A percentile compares a stretch with the other conserved stretches of the same genome.
Conservation (phyloP, 768 basidiomycete genomes). For the Cubamyces lactineus region DNA sequence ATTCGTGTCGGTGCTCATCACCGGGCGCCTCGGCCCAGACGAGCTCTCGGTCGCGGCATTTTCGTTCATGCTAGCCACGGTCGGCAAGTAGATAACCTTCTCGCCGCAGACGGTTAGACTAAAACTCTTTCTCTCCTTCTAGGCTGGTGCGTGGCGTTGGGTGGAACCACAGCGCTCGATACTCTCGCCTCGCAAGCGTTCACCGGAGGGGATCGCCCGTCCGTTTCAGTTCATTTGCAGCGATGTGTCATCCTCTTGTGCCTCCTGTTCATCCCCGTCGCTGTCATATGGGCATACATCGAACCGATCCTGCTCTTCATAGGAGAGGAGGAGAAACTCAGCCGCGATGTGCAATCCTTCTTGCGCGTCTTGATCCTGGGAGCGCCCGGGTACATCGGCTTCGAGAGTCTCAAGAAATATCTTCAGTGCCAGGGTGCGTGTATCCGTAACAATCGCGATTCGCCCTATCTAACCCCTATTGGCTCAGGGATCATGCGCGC, state of each 20-base stretch:
- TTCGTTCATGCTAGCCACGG: constrained; percentile 76
- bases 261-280: constrained; percentile 65
- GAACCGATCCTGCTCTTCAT: constrained; percentile 63
- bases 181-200: constrained; percentile 80
- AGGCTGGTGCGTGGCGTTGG: constrained; percentile 81
- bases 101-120: not conserved
- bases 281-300: constrained; percentile 63
- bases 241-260: constrained; percentile 69
- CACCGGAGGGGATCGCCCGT: constrained; percentile 60
- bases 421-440: constrained; percentile 73
- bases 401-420: constrained; percentile 80
- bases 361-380: constrained; percentile 65
- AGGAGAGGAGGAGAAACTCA: constrained; percentile 61
- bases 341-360: constrained; percentile 63
- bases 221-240: constrained; percentile 72
- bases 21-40: constrained; percentile 68
- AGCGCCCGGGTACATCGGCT: constrained; percentile 74
- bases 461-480: not conserved
- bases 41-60: constrained; percentile 75
- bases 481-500: constrained; percentile 72
- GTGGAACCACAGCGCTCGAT: constrained; percentile 78
- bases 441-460: not conserved
- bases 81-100: constrained; percentile 50
- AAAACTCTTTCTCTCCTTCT: constrained; percentile 11
- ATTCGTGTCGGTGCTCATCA: constrained; percentile 63